phyloP scores from a whole-genome alignment of 2,329 filamentous ascomycete genomes.

The Fusarium cicatricum region DNA sequence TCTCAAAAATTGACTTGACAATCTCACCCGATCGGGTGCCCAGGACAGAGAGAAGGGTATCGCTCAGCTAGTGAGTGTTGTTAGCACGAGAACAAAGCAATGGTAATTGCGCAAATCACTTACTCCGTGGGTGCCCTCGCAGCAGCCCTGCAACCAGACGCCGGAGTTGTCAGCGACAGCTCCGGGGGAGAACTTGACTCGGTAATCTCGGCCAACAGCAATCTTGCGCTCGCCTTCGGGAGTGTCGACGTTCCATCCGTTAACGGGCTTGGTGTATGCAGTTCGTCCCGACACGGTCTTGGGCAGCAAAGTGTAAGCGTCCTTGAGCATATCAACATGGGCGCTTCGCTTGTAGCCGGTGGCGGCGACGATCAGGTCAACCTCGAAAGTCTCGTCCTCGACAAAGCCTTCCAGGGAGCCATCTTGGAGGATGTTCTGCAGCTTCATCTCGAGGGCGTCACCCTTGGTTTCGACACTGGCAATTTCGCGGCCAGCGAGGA shows the following conservation, averaged over 20 bases:
- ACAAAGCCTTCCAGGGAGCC: slow-evolving; percentile 53
- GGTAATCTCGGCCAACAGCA: slow-evolving; percentile 80
- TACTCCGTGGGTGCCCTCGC: slow-evolving; percentile 90
- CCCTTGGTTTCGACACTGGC: slow-evolving; percentile 63
- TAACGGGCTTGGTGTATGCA: slow-evolving; percentile 47
- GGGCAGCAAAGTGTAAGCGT: slow-evolving; percentile 72
- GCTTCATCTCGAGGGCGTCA: slow-evolving; percentile 64
- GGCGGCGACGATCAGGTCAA: slow-evolving; percentile 84
- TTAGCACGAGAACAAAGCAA: slow-evolving; percentile 27
- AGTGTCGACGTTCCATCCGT: slow-evolving; percentile 53
- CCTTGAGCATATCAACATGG: slow-evolving; percentile 79
- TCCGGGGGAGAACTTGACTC: slow-evolving; percentile 73
- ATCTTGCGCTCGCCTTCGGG: slow-evolving; percentile 59
- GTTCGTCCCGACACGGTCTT: slow-evolving; percentile 46
- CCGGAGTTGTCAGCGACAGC: slow-evolving; percentile 77
- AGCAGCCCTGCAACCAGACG: slow-evolving; percentile 93
- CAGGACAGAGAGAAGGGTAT: slow-evolving; percentile 82
- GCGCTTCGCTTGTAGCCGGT: slow-evolving; percentile 84
- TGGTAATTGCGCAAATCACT: slow-evolving; percentile 52
- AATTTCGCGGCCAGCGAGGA: slow-evolving; percentile 75
- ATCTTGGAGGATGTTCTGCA: slow-evolving; percentile 56
- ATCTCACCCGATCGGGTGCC: slow-evolving; percentile 80
- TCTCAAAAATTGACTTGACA: slow-evolving; percentile 74
- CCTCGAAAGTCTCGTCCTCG: slow-evolving; percentile 69
- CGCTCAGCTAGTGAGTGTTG: slow-evolving; percentile 67